Base-by-base conservation (phyloP, 768 basidiomycete genomes). In the Tricholoma sp. region DNA sequence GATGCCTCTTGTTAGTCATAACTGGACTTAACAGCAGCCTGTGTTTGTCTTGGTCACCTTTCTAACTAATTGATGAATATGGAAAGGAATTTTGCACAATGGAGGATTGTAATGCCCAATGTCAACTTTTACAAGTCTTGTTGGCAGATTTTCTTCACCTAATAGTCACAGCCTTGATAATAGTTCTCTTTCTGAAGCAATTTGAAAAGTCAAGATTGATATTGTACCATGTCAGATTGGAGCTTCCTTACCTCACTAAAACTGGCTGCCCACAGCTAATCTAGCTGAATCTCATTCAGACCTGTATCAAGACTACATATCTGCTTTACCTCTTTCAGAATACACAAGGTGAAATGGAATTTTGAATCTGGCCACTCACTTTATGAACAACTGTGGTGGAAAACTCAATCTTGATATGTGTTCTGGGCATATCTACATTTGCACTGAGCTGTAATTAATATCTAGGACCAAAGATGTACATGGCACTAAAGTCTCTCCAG, bases 191-290 rank as follows among this genome's bases (percentile, higher is more conserved):
- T n/a, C n/a, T n/a, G n/a, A n/a, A n/a, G n/a, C n/a, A n/a, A n/a
- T n/a, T n/a, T n/a, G n/a, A n/a, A n/a, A 50, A 43, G 18, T 43
- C 18, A 43, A 50, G 49, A 27, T 50, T 29, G 1, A 16, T 50
- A 29, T 27, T 27, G 6, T 27, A 32, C 8, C n/a, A 21, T 18
- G 49, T 21, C 19, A 29, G 31, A 29, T 50, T 19, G 12, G 18
- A 43, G n/a, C 41, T 10, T 43, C 41, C 41, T 43, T 43, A 43
- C 41, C 41, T 43, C 41, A 0, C 10, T 34, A 94, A 87, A 94
- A 98, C 73, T 98, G 94, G 94, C 94, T 95, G 3, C 82, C 89
- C n/a, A n/a, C n/a, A n/a, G n/a, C n/a, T n/a, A n/a, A n/a, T n/a
- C n/a, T n/a, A n/a, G n/a, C n/a, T n/a, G n/a, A n/a, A n/a, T n/a